phyloP scores from a whole-genome alignment of 805 yeast genomes.

The Metschnikowia vanudenii region DNA sequence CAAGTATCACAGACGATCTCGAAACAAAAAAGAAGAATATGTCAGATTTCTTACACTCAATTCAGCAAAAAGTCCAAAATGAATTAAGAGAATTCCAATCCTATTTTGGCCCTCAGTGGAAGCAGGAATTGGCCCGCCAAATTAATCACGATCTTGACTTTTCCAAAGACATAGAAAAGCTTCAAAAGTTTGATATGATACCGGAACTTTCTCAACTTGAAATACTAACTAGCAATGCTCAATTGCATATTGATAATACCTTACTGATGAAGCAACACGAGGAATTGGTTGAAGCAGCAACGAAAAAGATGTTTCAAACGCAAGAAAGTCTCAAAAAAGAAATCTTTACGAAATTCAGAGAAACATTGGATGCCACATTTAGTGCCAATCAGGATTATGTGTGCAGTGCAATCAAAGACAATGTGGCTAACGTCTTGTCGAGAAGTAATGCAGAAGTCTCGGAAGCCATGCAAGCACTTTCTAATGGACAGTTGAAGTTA shows the following conservation, averaged over 20 bases:
- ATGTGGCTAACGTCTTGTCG: not conserved
- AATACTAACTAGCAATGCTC: not conserved
- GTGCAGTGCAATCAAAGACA: not conserved
- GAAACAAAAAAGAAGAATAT: not conserved
- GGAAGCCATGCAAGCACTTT: not conserved
- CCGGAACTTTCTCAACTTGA: conserved; percentile 2
- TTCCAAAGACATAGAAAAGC: not conserved
- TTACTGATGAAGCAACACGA: not conserved
- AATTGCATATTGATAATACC: not conserved
- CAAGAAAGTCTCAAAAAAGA: not conserved
- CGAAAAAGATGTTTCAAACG: not conserved
- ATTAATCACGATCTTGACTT: not conserved
- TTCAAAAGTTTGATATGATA: not conserved
- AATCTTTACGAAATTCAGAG: not conserved
- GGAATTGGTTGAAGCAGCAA: not conserved
- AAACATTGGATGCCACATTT: not conserved
- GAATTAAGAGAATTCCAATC: not conserved
- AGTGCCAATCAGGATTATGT: not conserved
- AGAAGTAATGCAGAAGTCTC: not conserved
- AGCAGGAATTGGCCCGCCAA: not conserved
- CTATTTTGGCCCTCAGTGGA: conserved; percentile 1
- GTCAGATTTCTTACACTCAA: not conserved
- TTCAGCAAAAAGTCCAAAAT: not conserved
- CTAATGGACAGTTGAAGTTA: not conserved
- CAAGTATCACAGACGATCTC: not conserved